These are phyloP conservation scores for Talaromyces verruculosus DNA, from an alignment of 2,329 filamentous ascomycete species.

Conservation along the genomic window DNA sequence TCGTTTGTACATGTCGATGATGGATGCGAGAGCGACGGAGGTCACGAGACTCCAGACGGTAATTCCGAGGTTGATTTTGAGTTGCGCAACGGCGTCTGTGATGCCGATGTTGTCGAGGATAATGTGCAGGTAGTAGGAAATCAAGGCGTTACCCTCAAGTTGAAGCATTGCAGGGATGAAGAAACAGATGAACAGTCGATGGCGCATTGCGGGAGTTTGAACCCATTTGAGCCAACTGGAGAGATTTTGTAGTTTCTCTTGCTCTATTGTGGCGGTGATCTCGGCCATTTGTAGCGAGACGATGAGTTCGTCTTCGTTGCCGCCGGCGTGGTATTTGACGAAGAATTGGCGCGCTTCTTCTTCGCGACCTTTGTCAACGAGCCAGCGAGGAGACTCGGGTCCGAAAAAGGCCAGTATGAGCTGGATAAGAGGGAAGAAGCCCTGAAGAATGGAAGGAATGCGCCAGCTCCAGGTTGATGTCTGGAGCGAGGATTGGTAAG, in stretches of 20 bases:
- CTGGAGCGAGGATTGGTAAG: conserved; percentile 35
- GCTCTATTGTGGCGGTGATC: neutral
- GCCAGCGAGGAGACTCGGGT: neutral
- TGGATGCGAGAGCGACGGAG: neutral
- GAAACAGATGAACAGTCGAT: neutral
- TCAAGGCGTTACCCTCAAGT: neutral
- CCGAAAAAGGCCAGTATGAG: neutral
- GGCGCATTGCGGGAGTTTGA: neutral
- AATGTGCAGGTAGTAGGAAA: neutral
- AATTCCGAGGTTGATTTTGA: neutral
- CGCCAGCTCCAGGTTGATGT: conserved; percentile 47
- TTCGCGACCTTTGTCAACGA: neutral
- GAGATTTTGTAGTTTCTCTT: neutral
- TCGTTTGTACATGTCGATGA: neutral
- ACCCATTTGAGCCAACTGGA: conserved; percentile 1
- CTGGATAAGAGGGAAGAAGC: conserved; percentile 27
- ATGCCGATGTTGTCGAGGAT: neutral
- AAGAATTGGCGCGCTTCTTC: neutral
- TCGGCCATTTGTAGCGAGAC: neutral
- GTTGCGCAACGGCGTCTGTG: neutral
- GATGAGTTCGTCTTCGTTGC: neutral
- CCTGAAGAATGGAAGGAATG: conserved; percentile 49
- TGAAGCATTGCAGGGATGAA: neutral
- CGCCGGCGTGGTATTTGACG: neutral
- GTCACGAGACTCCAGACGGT: neutral